Base-by-base conservation (phyloP, 306 rosid genomes). In the Cucumis hystrix region DNA sequence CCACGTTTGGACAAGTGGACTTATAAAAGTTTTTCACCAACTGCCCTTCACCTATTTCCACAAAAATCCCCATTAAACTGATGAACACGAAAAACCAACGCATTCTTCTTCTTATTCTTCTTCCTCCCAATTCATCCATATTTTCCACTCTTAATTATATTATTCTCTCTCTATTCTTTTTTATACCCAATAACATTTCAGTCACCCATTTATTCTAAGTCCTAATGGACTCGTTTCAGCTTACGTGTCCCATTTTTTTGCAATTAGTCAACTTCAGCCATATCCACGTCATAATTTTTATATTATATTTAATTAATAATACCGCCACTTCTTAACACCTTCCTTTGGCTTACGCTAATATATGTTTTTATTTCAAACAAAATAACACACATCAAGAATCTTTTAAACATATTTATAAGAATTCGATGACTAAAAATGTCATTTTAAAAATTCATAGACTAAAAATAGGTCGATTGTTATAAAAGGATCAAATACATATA, bases 1-100 rank as follows among this genome's bases (percentile, higher is more conserved):
- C 97, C 0, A 93, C 89, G 61, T 84, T 91, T 51, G 93, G 91
- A 83, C 98, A 93, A 10, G 73, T 85, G 2, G 74, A 76, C 6
- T 70, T 10, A 41, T 91, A 93, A 83, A 91, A 91, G 63, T 85
- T 88, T 73, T 91, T 88, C 12, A 45, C 84, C 25, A 93, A 54
- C 70, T 83, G 89, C 3, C 91, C 88, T 68, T 85, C 85, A 47
- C 82, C 89, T n/a, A 14, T 74, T 4, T 25, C 59, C 33, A 80
- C 33, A 6, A 76, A 40, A 23, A 75, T 64, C 10, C 6, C 78
- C 65, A 84, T 30, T 41, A 43, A 69, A 39, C 41, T 14, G 16
- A 68, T 47, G 0, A 13, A 47, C 54, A 47, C 16, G 17, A 3
- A 13, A 47, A 47, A 8, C 67, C 33, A 14, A 15, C 15, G 3